These are phyloP conservation scores for Dactylonectria estremocensis DNA, from an alignment of 2,329 filamentous ascomycete genomes.

Conservation along the genomic window DNA sequence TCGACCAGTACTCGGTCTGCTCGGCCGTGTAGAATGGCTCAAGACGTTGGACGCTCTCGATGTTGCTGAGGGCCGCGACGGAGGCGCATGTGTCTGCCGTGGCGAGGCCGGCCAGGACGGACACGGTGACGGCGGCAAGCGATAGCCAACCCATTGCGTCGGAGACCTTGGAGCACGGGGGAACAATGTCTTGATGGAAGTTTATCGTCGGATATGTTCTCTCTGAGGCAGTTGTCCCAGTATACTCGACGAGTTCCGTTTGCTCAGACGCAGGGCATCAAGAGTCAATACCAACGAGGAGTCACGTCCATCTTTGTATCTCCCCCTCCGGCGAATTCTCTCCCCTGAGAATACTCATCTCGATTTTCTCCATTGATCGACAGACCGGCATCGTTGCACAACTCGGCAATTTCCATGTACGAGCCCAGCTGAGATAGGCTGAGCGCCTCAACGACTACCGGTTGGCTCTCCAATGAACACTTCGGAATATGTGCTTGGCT, in stretches of 20 bases:
- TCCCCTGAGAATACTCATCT: too few species aligned
- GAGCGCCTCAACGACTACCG: too few species aligned
- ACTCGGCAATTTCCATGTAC: too few species aligned
- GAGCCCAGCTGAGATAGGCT: too few species aligned
- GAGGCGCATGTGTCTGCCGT: constrained; percentile 26
- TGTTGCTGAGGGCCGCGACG: constrained; percentile 15
- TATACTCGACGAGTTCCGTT: neutral
- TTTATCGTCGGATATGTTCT: neutral
- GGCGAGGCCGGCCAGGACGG: neutral
- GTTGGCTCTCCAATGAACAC: too few species aligned
- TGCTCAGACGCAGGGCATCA: neutral
- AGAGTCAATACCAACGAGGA: neutral
- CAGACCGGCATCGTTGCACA: too few species aligned
- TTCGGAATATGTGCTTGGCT: too few species aligned
- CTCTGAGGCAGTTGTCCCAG: too few species aligned
- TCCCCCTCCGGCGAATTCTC: too few species aligned
- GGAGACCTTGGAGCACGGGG: neutral
- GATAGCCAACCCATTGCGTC: neutral
- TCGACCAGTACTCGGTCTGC: constrained; percentile 63
- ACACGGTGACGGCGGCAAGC: neutral
- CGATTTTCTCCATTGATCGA: too few species aligned
- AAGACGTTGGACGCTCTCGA: constrained; percentile 25
- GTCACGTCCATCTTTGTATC: too few species aligned
- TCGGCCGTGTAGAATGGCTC: constrained; percentile 55
- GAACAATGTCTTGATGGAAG: neutral